Evolutionary conservation across 768 basidiomycete genomes (phyloP), one percentile per base, ranked within the genome.

Genomic region (Rickenella mellea): DNA sequence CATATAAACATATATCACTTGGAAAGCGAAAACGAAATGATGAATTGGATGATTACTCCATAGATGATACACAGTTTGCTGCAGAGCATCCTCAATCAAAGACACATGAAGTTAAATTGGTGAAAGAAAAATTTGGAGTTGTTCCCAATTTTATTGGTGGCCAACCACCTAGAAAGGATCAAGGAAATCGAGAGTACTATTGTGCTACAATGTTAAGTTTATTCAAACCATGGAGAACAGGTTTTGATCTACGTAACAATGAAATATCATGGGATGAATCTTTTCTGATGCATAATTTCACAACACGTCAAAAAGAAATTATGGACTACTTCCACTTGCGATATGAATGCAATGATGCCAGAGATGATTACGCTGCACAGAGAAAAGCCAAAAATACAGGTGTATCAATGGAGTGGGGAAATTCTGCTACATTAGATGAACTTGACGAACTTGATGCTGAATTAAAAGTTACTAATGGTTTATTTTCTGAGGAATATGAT

Each of bases 101-200:
- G 2, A 57, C 55, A 6, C 63, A 62, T 44, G 21, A 39, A 21
- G 30, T 57, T 39, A 21, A 32, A 43, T 19, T 28, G 43, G 20
- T 22, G 20, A 28, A 6, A 27, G 35, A 48, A 14, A 6, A 25
- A 3, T 21, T 37, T 3, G 26, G 22, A 14, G 14, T 46, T 24
- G 51, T 61, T 6, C 56, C 56, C 0, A 61, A 62, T 25, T 60
- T 64, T 47, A 17, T 58, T 3, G 60, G 61, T 2, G 53, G 52
- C 1, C 22, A 44, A 1, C 40, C 64, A 5, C 64, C 63, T 1
- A n/a, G 58, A 24, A 27, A 17, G 29, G 62, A 64, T 38, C 37
- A 52, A 47, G 29, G 56, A 1, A 61, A 63, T 44, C 28, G 51
- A n/a, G 58, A 66, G 24, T 59, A 52, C 31, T 63, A 63, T 27